Percentiles rank a stretch among this genome's conserved stretches.
phyloP scores from a whole-genome alignment of 768 basidiomycete genomes.

The Termitomyces sp. region DNA sequence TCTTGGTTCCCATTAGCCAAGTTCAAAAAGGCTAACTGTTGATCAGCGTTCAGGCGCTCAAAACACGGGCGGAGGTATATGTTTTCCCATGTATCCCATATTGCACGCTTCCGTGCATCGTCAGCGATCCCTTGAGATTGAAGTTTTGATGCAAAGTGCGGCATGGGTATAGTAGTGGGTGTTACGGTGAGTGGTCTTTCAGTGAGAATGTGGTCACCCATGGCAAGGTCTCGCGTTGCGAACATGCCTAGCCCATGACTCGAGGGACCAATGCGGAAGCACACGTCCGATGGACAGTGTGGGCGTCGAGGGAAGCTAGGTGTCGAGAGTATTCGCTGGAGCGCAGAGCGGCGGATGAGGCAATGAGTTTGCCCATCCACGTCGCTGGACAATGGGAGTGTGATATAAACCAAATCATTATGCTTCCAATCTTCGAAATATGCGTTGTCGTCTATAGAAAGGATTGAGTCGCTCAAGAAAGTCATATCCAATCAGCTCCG shows the following conservation, averaged over 20 bases:
- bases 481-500: not conserved
- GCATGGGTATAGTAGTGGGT: constrained; percentile 20
- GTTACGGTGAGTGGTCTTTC: constrained; percentile 23
- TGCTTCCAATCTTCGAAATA: constrained; percentile 8
- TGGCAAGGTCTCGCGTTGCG: constrained; percentile 20
- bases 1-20: constrained; percentile 30
- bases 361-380: constrained; percentile 19
- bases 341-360: constrained; percentile 13
- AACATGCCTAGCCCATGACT: constrained; percentile 23
- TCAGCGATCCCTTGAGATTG: constrained; percentile 3
- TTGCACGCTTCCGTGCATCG: constrained; percentile 8
- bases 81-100: constrained; percentile 20
- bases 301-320: constrained; percentile 15
- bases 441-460: not conserved
- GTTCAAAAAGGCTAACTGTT: constrained; percentile 28
- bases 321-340: constrained; percentile 12
- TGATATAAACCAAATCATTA: constrained; percentile 15
- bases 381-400: constrained; percentile 11
- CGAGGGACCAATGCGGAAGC: constrained; percentile 16
- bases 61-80: constrained; percentile 20
- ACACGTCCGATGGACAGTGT: constrained; percentile 9
- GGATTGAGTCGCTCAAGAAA: not conserved
- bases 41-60: constrained; percentile 23
- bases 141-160: constrained; percentile 10
- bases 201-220: constrained; percentile 23